Evolutionary conservation across 805 yeast genomes (phyloP), one percentile per base, ranked within the genome.

Genomic region (Saccharomycopsis sp.): DNA sequence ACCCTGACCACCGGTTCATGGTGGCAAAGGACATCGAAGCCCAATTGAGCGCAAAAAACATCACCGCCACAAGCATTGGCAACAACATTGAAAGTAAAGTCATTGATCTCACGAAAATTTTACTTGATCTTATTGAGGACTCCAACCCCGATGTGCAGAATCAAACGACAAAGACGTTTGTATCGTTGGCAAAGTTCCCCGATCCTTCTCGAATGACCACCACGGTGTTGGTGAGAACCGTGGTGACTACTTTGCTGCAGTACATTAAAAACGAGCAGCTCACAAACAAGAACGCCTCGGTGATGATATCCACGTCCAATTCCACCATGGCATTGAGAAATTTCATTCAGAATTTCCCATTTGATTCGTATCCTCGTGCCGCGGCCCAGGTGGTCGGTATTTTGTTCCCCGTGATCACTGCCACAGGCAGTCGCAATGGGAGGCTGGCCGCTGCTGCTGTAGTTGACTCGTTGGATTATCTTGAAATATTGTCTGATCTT

Each of bases 1-100:
- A 85, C 52, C 81, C 92, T 3, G 95, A 85, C 54, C 62, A 81
- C 50, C 64, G 95, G 55, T 85, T 77, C 61, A 85, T 85, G 95
- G 94, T 88, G 2, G 62, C 85, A 41, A 80, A 73, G 50, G 95
- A 85, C 53, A 66, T 83, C 51, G 73, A 70, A 50, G 27, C 27
- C 27, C 27, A 25, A n/a, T 25, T 10, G 12, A n/a, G 12, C n/a
- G 9, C 27, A 25, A 25, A 25, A 25, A n/a, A n/a, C n/a, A n/a
- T n/a, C n/a, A n/a, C n/a, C n/a, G n/a, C n/a, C n/a, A n/a, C n/a
- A n/a, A n/a, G n/a, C n/a, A n/a, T n/a, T n/a, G n/a, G n/a, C n/a
- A n/a, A n/a, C n/a, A n/a, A n/a, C n/a, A n/a, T n/a, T n/a, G n/a
- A n/a, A n/a, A n/a, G n/a, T n/a, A n/a, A 31, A 18, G 10, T 42